Base-by-base conservation (phyloP, 768 basidiomycete genomes). In the Mycena sanguinolenta region DNA sequence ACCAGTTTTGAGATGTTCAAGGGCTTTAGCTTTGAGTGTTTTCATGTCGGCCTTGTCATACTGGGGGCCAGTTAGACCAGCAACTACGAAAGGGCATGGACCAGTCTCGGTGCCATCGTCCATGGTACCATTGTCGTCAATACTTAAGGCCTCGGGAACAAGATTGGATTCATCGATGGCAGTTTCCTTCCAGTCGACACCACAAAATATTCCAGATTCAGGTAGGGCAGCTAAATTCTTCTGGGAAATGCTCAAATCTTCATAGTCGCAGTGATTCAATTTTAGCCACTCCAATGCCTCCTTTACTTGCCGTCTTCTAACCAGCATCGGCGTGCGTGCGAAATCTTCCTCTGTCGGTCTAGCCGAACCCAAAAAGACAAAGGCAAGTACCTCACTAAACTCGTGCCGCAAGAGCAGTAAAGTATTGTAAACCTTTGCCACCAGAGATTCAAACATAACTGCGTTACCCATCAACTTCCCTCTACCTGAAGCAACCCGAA, bases 381-480 rank as follows among this genome's bases (percentile, higher is more conserved):
- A 23, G 55, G 77, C 61, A 65, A 75, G 21, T 1, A 77, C 53
- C n/a, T 80, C 77, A 58, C 77, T 74, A 0, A 80, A 13, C 2
- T 80, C 77, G 3, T 65, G 65, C 0, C 53, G 42, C 2, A 68
- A 62, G 1, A 77, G 77, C 9, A 77, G 80, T 0, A 80, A 46
- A 3, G 55, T 71, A 25, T 74, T 50, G 57, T 75, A 78, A 7
- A 80, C 60, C 50, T 77, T 76, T 0, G 62, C 61, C 6, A 75
- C 57, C 0, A 79, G 79, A 6, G 65, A 55, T 34, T 66, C 59
- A 64, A 76, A 79, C 23, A 70, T 69, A 16, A 81, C 68, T 7
- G 73, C 77, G 73, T 81, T 80, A 1, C 75, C 78, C 5, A 38
- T 52, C 78, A 81, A 74, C 53, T 79, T 78, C 0, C 57, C 44